A percentile compares a stretch with the other conserved stretches of the same genome.
Evolutionary conservation across 306 rosid species (phyloP).

Genomic region (Trifolium repens): DNA sequence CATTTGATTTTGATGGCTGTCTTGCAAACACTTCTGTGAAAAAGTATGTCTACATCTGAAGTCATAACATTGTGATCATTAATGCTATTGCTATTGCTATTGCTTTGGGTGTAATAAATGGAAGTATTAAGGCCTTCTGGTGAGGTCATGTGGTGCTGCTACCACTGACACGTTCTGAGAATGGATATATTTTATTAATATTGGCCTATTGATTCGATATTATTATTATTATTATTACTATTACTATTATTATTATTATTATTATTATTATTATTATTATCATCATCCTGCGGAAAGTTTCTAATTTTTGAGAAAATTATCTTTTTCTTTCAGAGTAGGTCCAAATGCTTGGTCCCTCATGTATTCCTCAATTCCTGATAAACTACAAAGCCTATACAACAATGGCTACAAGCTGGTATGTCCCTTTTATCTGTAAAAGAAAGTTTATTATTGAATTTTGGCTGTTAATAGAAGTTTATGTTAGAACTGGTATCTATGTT

Average conservation of each 20-base stretch:
- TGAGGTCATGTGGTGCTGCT: constrained; percentile 20
- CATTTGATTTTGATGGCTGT: constrained; percentile 98
- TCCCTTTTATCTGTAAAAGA: constrained; percentile 34
- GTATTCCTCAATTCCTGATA: constrained; percentile 83
- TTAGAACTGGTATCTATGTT: neutral
- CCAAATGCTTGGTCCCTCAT: constrained; percentile 84
- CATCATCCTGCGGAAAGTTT: neutral
- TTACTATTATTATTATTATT: constrained; percentile 9
- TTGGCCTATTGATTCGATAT: constrained; percentile 16
- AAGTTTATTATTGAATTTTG: constrained; percentile 7
- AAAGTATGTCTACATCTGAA: constrained; percentile 47
- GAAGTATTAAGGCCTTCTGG: constrained; percentile 21
- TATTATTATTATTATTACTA: neutral
- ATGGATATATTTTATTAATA: constrained; percentile 18
- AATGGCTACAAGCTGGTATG: constrained; percentile 94
- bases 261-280: neutral
- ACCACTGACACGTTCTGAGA: constrained; percentile 6
- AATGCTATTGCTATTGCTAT: constrained; percentile 17
- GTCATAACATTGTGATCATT: constrained; percentile 31
- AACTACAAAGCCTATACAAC: constrained; percentile 72
- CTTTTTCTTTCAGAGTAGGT: constrained; percentile 68
- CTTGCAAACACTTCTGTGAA: constrained; percentile 77
- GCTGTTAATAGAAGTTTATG: constrained; percentile 13
- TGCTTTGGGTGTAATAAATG: constrained; percentile 4
- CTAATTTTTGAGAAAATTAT: constrained; percentile 6